These are phyloP conservation scores for Colletotrichum tofieldiae DNA, from an alignment of 2,329 filamentous ascomycete genomes.

Conservation along the genomic window DNA sequence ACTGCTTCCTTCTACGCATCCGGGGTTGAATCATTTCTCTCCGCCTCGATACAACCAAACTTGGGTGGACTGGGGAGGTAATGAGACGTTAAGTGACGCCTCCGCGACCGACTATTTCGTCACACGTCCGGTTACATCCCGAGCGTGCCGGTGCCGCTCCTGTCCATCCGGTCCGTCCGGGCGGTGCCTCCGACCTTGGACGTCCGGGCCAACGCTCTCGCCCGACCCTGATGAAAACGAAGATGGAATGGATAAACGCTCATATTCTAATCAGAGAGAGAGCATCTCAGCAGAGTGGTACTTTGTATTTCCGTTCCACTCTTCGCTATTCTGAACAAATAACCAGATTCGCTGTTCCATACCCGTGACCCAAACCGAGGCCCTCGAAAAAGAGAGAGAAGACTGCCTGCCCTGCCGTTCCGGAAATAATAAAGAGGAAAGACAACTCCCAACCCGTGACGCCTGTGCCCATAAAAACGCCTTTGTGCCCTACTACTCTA, in stretches of 20 bases:
- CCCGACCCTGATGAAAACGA: no score
- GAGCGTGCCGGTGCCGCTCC: no score
- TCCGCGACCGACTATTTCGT: not conserved
- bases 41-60: not conserved
- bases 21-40: not conserved
- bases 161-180: not conserved
- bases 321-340: slow-evolving; percentile 8
- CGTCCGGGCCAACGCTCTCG: not conserved
- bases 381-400: not conserved
- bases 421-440: not conserved
- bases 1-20: no score
- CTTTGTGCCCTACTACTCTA: not conserved
- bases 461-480: slow-evolving; percentile 1
- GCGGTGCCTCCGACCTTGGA: not conserved
- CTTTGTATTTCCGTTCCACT: slow-evolving; percentile 6
- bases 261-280: no score
- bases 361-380: slow-evolving; percentile 2
- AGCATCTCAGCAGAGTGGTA: not conserved
- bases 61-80: not conserved
- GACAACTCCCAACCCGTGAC: not conserved
- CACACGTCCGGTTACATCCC: not conserved
- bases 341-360: slow-evolving; percentile 16
- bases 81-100: no score
- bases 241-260: not conserved
- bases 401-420: not conserved